phyloP scores from a whole-genome alignment of 2,329 filamentous ascomycete species.

The Gnomoniopsis smithogilvyi region DNA sequence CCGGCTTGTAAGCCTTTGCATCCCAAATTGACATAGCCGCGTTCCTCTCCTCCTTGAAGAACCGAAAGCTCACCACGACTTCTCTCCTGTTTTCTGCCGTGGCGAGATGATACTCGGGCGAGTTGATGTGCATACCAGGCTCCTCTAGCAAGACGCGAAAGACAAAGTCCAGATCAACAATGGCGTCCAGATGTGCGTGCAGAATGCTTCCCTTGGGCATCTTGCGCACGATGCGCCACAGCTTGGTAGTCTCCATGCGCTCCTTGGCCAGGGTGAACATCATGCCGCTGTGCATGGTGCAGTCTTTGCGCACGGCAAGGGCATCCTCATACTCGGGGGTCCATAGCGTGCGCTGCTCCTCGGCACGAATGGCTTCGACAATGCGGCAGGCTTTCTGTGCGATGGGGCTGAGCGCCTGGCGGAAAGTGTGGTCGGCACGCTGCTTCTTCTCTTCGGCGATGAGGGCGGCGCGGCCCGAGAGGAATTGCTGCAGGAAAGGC shows the following conservation, averaged over 20 bases:
- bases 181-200: slow-evolving; percentile 87
- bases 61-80: slow-evolving; percentile 60
- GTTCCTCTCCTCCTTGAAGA: slow-evolving; percentile 40
- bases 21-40: slow-evolving; percentile 58
- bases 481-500: slow-evolving; percentile 78
- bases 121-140: slow-evolving; percentile 69
- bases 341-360: slow-evolving; percentile 77
- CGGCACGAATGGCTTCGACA: slow-evolving; percentile 72
- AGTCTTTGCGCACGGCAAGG: slow-evolving; percentile 58
- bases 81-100: slow-evolving; percentile 50
- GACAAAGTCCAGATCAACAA: slow-evolving; percentile 83
- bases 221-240: slow-evolving; percentile 79
- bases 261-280: slow-evolving; percentile 86
- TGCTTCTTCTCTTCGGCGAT: slow-evolving; percentile 78
- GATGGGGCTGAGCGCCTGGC: slow-evolving; percentile 72
- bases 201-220: slow-evolving; percentile 89
- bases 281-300: slow-evolving; percentile 80
- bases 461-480: slow-evolving; percentile 70
- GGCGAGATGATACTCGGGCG: slow-evolving; percentile 54
- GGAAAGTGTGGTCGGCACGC: slow-evolving; percentile 73
- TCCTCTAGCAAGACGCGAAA: slow-evolving; percentile 68
- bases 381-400: slow-evolving; percentile 76
- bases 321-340: slow-evolving; percentile 68
- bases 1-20: slow-evolving; percentile 54
- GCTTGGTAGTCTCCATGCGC: slow-evolving; percentile 78